A percentile compares a stretch with the other conserved stretches of the same genome.
phyloP scores from a whole-genome alignment of 306 rosid genomes.

The Elaeagnus macrophylla region DNA sequence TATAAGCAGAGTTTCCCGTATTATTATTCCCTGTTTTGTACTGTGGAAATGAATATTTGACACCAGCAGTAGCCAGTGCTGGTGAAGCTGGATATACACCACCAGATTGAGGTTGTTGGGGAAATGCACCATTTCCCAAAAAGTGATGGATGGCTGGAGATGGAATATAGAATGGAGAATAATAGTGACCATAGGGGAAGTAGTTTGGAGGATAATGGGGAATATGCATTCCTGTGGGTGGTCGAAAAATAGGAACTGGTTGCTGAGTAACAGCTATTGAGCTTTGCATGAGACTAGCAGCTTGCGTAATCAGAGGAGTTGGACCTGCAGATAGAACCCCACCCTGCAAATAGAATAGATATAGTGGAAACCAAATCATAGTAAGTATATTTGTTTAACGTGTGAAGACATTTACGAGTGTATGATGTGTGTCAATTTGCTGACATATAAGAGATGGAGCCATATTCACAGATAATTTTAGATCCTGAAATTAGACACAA shows the following conservation, averaged over 20 bases:
- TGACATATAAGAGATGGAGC: too few species aligned
- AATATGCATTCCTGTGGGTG: conserved; percentile 71
- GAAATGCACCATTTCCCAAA: conserved; percentile 78
- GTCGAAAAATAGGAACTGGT: conserved; percentile 75
- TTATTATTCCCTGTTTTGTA: conserved; percentile 76
- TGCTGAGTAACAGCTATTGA: conserved; percentile 82
- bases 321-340: conserved; percentile 72
- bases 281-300: conserved; percentile 85
- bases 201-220: conserved; percentile 85
- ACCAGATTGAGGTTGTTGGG: conserved; percentile 86
- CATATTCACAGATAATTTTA: too few species aligned
- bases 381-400: neutral
- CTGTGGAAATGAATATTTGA: conserved; percentile 82
- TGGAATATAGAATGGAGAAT: conserved; percentile 68
- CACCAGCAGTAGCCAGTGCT: conserved; percentile 54
- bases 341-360: conserved; percentile 51
- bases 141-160: conserved; percentile 87
- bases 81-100: conserved; percentile 69
- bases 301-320: conserved; percentile 67
- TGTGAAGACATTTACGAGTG: neutral
- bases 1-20: conserved; percentile 61
- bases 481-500: too few species aligned
- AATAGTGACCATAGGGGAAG: conserved; percentile 77
- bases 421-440: neutral
- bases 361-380: conserved; percentile 14